Percentiles rank a stretch among this genome's conserved stretches.
These are phyloP conservation scores for Globisporangium barbulae DNA, from an alignment of 352 stramenopile species.

Conservation along the genomic window DNA sequence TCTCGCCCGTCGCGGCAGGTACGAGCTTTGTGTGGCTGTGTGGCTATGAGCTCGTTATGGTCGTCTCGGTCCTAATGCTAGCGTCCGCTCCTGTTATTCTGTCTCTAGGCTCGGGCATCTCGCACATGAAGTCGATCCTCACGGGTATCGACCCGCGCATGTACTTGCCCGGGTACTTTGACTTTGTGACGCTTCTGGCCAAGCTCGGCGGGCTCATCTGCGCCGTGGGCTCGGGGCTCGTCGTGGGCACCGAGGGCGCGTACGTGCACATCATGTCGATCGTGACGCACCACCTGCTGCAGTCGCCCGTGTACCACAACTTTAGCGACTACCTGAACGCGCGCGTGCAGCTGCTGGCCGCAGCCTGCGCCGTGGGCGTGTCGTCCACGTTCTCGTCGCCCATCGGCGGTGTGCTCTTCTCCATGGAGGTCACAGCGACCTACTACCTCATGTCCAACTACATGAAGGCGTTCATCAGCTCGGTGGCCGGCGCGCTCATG, in stretches of 20 bases:
- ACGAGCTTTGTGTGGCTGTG: not conserved
- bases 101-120: constrained; percentile 61
- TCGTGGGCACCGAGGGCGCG: constrained; percentile 97
- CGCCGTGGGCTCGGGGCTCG: constrained; percentile 90
- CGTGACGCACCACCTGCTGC: constrained; percentile 90
- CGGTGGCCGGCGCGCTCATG: constrained; percentile 73
- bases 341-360: constrained; percentile 86
- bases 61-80: not conserved
- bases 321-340: constrained; percentile 80
- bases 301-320: constrained; percentile 57
- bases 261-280: constrained; percentile 98
- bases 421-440: constrained; percentile 90
- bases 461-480: constrained; percentile 87
- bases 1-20: constrained; percentile 65
- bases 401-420: constrained; percentile 94
- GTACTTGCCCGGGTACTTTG: constrained; percentile 84
- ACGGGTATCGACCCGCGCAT: constrained; percentile 80
- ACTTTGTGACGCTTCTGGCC: constrained; percentile 75
- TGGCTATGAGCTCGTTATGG: not conserved
- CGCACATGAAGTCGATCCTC: constrained; percentile 88
- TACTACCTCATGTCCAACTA: constrained; percentile 91
- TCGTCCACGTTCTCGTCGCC: constrained; percentile 92
- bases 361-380: constrained; percentile 91
- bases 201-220: constrained; percentile 94
- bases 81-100: not conserved